Percentiles rank a stretch among this genome's conserved stretches.
phyloP scores from a whole-genome alignment of 2,329 filamentous ascomycete species.

The Neofusicoccum kwambonambiense region DNA sequence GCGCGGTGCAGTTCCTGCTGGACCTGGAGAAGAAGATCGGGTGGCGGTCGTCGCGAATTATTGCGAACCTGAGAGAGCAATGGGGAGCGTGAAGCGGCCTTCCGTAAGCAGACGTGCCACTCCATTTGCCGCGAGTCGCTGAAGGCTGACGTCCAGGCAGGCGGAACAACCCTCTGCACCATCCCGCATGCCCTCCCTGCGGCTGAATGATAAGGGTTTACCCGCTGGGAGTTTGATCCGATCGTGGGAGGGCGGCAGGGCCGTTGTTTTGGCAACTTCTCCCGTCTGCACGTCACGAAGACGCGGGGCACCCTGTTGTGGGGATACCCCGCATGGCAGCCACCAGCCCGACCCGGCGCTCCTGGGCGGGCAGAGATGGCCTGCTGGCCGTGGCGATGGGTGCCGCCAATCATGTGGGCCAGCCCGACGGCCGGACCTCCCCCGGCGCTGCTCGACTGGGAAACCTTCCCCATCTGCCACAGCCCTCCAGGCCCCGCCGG shows the following conservation, averaged over 20 bases:
- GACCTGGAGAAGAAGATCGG: conserved; percentile 8
- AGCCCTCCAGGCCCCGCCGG: not conserved
- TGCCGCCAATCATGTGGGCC: not conserved
- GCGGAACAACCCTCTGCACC: not conserved
- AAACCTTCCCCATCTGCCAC: not conserved
- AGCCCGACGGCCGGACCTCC: not conserved
- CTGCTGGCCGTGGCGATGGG: not conserved
- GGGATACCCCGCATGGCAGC: not conserved
- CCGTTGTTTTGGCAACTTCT: not conserved
- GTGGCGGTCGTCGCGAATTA: conserved; percentile 14
- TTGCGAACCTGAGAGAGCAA: conserved; percentile 6
- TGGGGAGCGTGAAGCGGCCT: conserved; percentile 5
- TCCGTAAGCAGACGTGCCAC: not conserved
- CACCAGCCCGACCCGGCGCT: not conserved
- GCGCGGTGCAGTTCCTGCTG: conserved; percentile 5
- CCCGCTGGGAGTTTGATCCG: not conserved
- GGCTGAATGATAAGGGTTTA: not conserved
- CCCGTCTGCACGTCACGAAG: conserved; percentile 1
- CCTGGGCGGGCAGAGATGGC: not conserved
- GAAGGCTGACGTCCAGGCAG: not conserved
- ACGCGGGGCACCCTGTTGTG: conserved; percentile 3
- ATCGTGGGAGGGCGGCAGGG: not conserved
- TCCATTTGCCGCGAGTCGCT: not conserved
- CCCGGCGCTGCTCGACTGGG: not conserved
- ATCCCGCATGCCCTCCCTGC: no score